Evolutionary conservation across 2,329 filamentous ascomycete species (phyloP), one percentile per base, ranked within the genome.

Genomic region (Sporothrix brunneoviolacea): DNA sequence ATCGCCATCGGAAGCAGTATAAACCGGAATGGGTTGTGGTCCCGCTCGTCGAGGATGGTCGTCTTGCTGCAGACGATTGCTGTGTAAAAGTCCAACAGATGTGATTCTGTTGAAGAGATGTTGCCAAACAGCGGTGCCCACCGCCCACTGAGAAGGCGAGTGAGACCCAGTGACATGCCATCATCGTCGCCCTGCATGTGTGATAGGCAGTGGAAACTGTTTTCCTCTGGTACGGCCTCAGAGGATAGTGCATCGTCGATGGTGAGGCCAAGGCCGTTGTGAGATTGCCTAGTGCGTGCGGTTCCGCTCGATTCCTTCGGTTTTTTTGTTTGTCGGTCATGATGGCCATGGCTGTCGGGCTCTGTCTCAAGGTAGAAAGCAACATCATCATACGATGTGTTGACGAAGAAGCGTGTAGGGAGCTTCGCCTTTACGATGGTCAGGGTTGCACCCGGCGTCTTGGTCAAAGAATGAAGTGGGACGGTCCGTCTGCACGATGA

Each of bases 11-110:
- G 48, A 7, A 50, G 40, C 5, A 50, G 18, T 12, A 50, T 44
- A 13, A 32, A 44, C 2, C 48, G 22, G 28, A 50, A 50, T 2
- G 48, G 48, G 28, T 50, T 50, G 35, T 50, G 40, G 33, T 38
- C 48, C 12, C 40, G 42, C 19, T 50, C 48, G 21, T 50, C 48
- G 30, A 50, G 33, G 22, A 50, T 43, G 21, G 48, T 50, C 13
- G 48, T 30, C 41, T 37, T 44, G 32, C 28, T 24, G 10, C 48
- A 50, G 33, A 50, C 48, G 8, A 45, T 38, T 15, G 33, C 18
- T 5, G 37, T 40, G 40, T 50, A 50, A 15, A 50, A 50, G 32
- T 50, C 30, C 13, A 50, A 40, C 12, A 50, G 18, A 8, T 39
- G 36, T 3, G 44, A 38, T 18, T 45, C 48, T 8, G 48, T 43